These are phyloP conservation scores for Earliella scabrosa DNA, from an alignment of 1,284 basidiomycete genomes.

Conservation along the genomic window DNA sequence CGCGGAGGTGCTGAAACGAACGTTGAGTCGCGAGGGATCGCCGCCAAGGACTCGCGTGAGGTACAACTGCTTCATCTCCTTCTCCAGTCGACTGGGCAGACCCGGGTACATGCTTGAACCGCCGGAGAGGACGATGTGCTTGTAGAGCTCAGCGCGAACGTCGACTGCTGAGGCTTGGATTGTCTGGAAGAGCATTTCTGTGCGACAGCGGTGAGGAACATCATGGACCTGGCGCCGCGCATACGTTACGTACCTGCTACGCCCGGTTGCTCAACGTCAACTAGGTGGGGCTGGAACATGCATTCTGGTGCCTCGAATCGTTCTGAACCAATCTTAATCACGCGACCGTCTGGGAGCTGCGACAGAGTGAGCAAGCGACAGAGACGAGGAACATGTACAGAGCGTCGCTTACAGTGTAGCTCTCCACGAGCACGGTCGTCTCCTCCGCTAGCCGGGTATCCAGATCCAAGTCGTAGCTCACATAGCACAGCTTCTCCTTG, in stretches of 20 bases:
- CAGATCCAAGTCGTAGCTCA: conserved; percentile 95
- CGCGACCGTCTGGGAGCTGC: conserved; percentile 94
- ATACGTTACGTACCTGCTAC: conserved; percentile 73
- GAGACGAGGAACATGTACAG: conserved; percentile 15
- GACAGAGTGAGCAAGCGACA: neutral
- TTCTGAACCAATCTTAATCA: conserved; percentile 97
- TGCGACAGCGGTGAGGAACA: neutral
- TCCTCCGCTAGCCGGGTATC: conserved; percentile 96
- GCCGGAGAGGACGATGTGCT: conserved; percentile 97
- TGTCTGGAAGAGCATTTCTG: conserved; percentile 96
- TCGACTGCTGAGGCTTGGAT: conserved; percentile 95
- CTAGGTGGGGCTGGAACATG: conserved; percentile 99
- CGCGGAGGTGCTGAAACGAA: conserved; percentile 48
- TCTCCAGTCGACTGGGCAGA: conserved; percentile 94
- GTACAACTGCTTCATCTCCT: conserved; percentile 99
- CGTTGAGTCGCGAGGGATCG: conserved; percentile 87
- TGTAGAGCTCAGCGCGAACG: conserved; percentile 91
- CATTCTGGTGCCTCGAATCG: conserved; percentile 99
- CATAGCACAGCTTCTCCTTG: conserved; percentile 98
- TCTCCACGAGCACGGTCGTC: conserved; percentile 96
- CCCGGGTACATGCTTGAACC: conserved; percentile 99
- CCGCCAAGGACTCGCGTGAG: conserved; percentile 87
- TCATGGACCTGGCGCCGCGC: neutral
- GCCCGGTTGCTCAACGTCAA: conserved; percentile 97
- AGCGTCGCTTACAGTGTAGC: conserved; percentile 76